These are phyloP conservation scores for Arachis hypogaea DNA, from an alignment of 306 rosid species.

Conservation along the genomic window DNA sequence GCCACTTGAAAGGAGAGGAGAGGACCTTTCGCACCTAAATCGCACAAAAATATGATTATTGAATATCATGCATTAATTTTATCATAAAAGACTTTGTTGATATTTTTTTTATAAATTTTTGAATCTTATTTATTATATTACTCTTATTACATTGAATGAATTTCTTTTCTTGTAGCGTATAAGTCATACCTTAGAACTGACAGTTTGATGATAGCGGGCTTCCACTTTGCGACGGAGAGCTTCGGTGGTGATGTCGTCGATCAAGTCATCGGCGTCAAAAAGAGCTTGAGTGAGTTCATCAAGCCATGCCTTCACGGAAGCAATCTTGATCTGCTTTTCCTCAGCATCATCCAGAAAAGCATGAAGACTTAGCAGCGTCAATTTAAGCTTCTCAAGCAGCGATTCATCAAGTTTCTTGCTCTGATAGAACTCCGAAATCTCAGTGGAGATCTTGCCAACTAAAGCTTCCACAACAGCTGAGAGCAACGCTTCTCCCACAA, in stretches of 20 bases:
- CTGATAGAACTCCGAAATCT: background rate
- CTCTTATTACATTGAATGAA: too few species aligned
- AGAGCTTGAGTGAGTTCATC: constrained; percentile 10
- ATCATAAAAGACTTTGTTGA: too few species aligned
- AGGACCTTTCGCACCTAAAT: too few species aligned
- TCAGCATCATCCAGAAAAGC: constrained; percentile 36
- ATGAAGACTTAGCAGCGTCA: constrained; percentile 22
- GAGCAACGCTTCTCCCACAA: constrained; percentile 31
- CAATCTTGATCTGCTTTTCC: constrained; percentile 20
- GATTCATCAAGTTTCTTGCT: constrained; percentile 17
- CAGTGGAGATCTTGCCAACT: constrained; percentile 6
- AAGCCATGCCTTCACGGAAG: constrained; percentile 8
- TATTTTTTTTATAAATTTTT: too few species aligned
- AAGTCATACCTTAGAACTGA: too few species aligned
- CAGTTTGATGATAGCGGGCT: background rate
- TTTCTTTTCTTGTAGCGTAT: too few species aligned
- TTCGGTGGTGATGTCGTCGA: constrained; percentile 15
- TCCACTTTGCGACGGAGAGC: constrained; percentile 16
- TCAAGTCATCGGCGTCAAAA: background rate
- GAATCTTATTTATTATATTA: too few species aligned
- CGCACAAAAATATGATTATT: too few species aligned
- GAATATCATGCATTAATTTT: too few species aligned
- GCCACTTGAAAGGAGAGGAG: too few species aligned
- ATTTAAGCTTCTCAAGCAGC: background rate
- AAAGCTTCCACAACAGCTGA: constrained; percentile 25